These are phyloP conservation scores for Pythium scleroteichum DNA, from an alignment of 352 stramenopile species.

Conservation along the genomic window DNA sequence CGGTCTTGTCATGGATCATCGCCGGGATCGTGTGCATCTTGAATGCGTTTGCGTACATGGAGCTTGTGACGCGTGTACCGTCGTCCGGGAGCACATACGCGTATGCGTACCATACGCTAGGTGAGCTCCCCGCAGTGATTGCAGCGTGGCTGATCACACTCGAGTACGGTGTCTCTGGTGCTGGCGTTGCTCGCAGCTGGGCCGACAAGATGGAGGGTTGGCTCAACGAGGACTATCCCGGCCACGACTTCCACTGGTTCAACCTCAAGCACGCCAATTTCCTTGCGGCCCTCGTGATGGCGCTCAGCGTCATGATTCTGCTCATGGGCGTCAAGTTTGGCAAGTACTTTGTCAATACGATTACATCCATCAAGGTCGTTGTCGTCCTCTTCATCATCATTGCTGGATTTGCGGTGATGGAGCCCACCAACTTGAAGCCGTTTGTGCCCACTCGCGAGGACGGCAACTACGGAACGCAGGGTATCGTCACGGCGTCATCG, in stretches of 20 bases:
- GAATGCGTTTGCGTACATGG: conserved; percentile 88
- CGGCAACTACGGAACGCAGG: conserved; percentile 40
- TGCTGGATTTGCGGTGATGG: conserved; percentile 79
- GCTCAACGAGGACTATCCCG: conserved; percentile 43
- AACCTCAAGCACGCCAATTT: conserved; percentile 64
- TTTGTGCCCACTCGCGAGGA: conserved; percentile 59
- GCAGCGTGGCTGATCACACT: conserved; percentile 87
- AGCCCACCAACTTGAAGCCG: conserved; percentile 77
- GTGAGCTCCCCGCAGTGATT: conserved; percentile 90
- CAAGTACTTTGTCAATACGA: conserved; percentile 86
- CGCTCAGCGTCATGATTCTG: conserved; percentile 67
- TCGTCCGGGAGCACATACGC: conserved; percentile 90
- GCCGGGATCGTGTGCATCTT: conserved; percentile 75
- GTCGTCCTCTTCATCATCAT: conserved; percentile 93
- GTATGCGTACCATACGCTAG: conserved; percentile 91
- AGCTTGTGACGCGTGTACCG: conserved; percentile 83
- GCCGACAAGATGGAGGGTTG: conserved; percentile 85
- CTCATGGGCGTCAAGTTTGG: conserved; percentile 83
- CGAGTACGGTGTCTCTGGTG: conserved; percentile 89
- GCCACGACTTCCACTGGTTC: conserved; percentile 46
- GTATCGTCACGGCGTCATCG: conserved; percentile 78
- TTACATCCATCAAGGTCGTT: conserved; percentile 75
- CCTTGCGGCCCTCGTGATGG: conserved; percentile 65
- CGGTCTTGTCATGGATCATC: conserved; percentile 79
- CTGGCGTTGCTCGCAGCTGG: conserved; percentile 91